A percentile compares a stretch with the other conserved stretches of the same genome.
These are phyloP conservation scores for Arthrobotrys pseudoclavata DNA, from an alignment of 2,329 filamentous ascomycete species.

Conservation along the genomic window DNA sequence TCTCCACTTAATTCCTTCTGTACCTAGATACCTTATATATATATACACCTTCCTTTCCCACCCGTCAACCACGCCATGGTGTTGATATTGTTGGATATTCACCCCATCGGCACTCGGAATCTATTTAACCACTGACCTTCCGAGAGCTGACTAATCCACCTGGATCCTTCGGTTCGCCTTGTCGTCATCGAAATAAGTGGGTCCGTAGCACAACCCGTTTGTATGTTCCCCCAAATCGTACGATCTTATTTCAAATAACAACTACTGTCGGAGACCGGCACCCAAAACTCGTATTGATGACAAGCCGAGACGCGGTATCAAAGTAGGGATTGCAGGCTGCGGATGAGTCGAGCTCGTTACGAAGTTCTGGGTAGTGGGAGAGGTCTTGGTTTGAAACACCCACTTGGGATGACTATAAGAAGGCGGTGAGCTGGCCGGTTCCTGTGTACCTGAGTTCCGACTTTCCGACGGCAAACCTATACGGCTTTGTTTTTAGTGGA, in stretches of 20 bases:
- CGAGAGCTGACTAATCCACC: neutral
- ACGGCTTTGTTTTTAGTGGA: neutral
- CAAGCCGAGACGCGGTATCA: neutral
- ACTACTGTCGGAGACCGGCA: neutral
- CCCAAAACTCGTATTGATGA: neutral
- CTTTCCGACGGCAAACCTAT: neutral
- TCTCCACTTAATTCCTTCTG: too few species aligned
- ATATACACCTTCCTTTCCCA: too few species aligned
- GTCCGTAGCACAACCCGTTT: slow-evolving; percentile 4
- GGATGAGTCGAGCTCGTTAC: slow-evolving; percentile 3
- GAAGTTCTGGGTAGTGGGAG: neutral
- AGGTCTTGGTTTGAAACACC: neutral
- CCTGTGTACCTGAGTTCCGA: slow-evolving; percentile 22
- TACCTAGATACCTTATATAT: too few species aligned
- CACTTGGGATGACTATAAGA: slow-evolving; percentile 24
- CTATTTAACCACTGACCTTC: neutral
- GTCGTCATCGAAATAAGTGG: slow-evolving; percentile 14
- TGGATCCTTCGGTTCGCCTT: slow-evolving; percentile 2
- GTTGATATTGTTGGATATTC: slow-evolving; percentile 19
- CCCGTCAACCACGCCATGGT: neutral
- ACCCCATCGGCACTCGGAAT: neutral
- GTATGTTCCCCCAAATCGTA: neutral
- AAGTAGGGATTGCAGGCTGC: neutral
- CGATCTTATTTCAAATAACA: neutral
- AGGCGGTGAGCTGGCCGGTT: neutral